Conservation (phyloP, 352 stramenopile species). For the Globisporangium spinosum region DNA sequence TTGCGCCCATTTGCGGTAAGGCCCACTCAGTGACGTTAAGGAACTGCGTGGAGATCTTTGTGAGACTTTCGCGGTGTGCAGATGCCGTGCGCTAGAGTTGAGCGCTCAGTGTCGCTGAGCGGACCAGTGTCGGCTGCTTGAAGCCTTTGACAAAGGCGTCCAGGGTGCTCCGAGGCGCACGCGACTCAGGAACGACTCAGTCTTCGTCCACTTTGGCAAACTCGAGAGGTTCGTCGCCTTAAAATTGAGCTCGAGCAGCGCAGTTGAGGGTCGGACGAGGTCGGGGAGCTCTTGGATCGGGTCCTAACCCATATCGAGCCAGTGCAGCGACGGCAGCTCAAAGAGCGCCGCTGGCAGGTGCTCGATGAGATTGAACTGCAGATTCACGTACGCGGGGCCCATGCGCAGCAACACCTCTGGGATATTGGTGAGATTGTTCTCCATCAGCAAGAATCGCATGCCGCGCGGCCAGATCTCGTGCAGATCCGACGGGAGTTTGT, state of each 20-base stretch:
- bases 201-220: constrained; percentile 10
- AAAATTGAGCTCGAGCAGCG: constrained; percentile 15
- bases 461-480: constrained; percentile 12
- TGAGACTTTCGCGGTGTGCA: no score
- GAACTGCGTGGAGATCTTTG: no score
- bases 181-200: not conserved
- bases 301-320: not conserved
- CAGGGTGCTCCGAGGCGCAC: not conserved
- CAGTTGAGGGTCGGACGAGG: not conserved
- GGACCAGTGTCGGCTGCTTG: no score
- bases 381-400: not conserved
- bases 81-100: no score
- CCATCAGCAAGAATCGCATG: not conserved
- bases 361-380: not conserved
- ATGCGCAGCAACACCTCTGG: constrained; percentile 3
- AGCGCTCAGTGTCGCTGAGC: no score
- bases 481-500: constrained; percentile 17
- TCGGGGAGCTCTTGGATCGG: constrained; percentile 1
- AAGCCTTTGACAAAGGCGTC: constrained; percentile 1
- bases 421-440: not conserved
- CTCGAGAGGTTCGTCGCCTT: constrained; percentile 11
- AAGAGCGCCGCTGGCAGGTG: not conserved
- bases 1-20: no score
- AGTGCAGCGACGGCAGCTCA: not conserved
- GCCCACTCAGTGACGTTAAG: no score